These are phyloP conservation scores for Enterocytospora artemiae DNA, from an alignment of 371 early-diverging fungal genomes.

Conservation along the genomic window DNA sequence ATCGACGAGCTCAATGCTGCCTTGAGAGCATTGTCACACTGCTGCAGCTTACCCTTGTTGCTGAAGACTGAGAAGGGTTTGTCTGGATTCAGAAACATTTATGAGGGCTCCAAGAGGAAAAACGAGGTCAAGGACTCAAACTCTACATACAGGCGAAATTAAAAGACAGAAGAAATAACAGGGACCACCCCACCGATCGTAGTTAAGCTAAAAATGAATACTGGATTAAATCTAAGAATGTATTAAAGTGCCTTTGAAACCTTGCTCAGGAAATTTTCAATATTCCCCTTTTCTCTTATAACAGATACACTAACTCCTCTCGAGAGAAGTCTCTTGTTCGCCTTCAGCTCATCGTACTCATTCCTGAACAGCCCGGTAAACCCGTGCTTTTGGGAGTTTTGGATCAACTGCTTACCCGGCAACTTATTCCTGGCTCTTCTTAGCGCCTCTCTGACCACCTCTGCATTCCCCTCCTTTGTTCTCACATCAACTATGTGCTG, in stretches of 20 bases:
- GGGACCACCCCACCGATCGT: too few species aligned
- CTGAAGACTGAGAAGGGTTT: conserved; percentile 53
- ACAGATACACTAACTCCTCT: conserved; percentile 49
- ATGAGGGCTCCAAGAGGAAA: too few species aligned
- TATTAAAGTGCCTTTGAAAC: conserved; percentile 39
- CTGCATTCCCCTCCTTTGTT: conserved; percentile 71
- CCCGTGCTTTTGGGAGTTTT: conserved; percentile 97
- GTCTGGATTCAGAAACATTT: conserved; percentile 55
- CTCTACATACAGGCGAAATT: too few species aligned
- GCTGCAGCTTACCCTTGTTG: conserved; percentile 54
- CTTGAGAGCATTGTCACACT: conserved; percentile 57
- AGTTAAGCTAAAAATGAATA: not conserved
- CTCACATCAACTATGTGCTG: conserved; percentile 93
- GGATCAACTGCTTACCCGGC: conserved; percentile 95
- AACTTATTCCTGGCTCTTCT: conserved; percentile 98
- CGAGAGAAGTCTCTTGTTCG: conserved; percentile 33
- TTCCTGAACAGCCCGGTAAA: conserved; percentile 91
- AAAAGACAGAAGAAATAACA: too few species aligned
- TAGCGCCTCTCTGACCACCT: conserved; percentile 91
- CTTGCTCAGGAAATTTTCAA: conserved; percentile 46
- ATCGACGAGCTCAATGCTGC: conserved; percentile 53
- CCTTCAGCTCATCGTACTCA: conserved; percentile 66
- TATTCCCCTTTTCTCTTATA: conserved; percentile 55
- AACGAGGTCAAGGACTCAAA: too few species aligned
- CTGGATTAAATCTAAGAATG: not conserved